phyloP scores from a whole-genome alignment of 2,329 filamentous ascomycete species.

The Cryphonectria nitschkei region DNA sequence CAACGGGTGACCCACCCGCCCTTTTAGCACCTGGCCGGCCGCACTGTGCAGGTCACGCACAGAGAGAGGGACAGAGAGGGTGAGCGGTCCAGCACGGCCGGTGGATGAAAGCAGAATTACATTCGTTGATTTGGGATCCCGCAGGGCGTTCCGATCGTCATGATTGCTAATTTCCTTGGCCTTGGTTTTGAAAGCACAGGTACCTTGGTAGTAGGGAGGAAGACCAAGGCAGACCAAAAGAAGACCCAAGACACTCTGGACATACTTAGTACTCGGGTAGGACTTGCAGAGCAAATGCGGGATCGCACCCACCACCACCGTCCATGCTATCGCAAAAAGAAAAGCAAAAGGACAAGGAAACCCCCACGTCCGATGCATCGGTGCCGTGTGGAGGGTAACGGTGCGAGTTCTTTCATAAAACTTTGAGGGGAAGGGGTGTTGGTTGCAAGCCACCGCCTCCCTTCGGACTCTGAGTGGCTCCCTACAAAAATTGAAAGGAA shows the following conservation, averaged over 20 bases:
- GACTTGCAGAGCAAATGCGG: background rate
- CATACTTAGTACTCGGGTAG: background rate
- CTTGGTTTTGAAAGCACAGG: constrained; percentile 11
- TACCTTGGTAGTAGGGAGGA: background rate
- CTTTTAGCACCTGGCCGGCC: background rate
- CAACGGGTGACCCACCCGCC: background rate
- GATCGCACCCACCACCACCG: constrained; percentile 1
- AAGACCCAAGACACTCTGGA: background rate
- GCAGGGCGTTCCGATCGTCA: constrained; percentile 13
- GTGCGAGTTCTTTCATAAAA: constrained; percentile 14
- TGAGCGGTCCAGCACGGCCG: background rate
- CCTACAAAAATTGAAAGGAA: background rate
- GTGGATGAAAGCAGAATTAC: constrained; percentile 21
- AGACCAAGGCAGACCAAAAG: no score
- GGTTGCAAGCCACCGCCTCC: constrained; percentile 17
- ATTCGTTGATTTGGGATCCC: constrained; percentile 8
- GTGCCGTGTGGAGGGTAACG: constrained; percentile 19
- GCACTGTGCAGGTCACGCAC: background rate
- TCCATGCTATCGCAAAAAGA: constrained; percentile 4
- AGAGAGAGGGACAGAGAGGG: background rate
- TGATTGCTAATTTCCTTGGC: constrained; percentile 20
- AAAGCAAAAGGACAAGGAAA: background rate
- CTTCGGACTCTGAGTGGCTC: constrained; percentile 16
- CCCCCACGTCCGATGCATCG: constrained; percentile 15
- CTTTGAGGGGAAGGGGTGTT: background rate